These are phyloP conservation scores for Polytrichum formosum DNA, from an alignment of 225 moss, liverwort and hornwort genomes.

Conservation along the genomic window DNA sequence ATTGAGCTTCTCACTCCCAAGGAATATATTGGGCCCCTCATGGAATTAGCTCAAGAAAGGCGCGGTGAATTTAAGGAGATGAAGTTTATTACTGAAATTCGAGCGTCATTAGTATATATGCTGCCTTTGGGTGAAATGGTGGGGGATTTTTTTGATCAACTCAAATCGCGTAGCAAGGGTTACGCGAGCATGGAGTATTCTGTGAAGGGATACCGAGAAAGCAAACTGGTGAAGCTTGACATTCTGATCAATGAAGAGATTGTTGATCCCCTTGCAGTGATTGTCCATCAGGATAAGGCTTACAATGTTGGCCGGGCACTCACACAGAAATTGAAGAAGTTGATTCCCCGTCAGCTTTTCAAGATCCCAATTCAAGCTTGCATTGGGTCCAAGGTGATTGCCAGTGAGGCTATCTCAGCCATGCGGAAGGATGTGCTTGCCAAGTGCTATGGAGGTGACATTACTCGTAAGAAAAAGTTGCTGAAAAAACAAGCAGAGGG, in stretches of 20 bases:
- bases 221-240: conserved; percentile 89
- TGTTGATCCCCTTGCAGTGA: conserved; percentile 89
- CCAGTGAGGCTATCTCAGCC: conserved; percentile 88
- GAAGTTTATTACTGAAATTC: conserved; percentile 79
- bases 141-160: conserved; percentile 95
- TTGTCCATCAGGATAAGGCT: conserved; percentile 95
- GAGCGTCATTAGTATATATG: conserved; percentile 77
- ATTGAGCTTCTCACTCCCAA: conserved; percentile 94
- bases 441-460: conserved; percentile 98
- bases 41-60: conserved; percentile 96
- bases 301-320: conserved; percentile 87
- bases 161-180: conserved; percentile 97
- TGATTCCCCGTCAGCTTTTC: conserved; percentile 90
- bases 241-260: conserved; percentile 85
- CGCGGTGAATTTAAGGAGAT: conserved; percentile 95
- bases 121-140: conserved; percentile 98
- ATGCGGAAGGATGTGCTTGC: conserved; percentile 99
- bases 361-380: conserved; percentile 98
- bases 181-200: conserved; percentile 99
- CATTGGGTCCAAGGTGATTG: conserved; percentile 86
- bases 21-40: conserved; percentile 89
- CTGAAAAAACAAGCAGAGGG: conserved; percentile 94
- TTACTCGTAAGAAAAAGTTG: conserved; percentile 87
- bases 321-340: conserved; percentile 84
- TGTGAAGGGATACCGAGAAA: conserved; percentile 82